Base-by-base conservation (phyloP, 2,329 filamentous ascomycete genomes). In the Sclerotiophoma versabilis region DNA sequence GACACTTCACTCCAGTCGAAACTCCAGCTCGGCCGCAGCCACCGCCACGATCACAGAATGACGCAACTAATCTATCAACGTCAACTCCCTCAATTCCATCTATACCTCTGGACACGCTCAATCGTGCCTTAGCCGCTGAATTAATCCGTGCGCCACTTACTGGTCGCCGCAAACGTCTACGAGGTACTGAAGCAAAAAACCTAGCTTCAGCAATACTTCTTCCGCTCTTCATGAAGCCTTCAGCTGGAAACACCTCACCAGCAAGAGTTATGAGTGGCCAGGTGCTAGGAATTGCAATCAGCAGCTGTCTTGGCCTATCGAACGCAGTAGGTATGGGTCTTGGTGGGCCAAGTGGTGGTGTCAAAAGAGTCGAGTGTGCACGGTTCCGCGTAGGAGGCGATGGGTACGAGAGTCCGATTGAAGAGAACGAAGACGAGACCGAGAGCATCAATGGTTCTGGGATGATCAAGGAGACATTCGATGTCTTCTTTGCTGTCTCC, bases 111-210 rank as follows among this genome's bases (percentile, higher is more conserved):
- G 79, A 80, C 53, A 70, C 70, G 9, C 63, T 82, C 9, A 79
- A 80, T 51, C 75, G 80, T 19, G 75, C 75, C 2, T 66, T 82
- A 11, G 76, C 78, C 5, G 76, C 75, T 30, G 79, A 81, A 52
- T 70, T 82, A 3, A 75, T 82, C 19, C 78, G 78, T 17, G 79
- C 79, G 6, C 75, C 76, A 3, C 62, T 81, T 0, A 63, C 65
- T 4, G 78, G 78, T 10, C 73, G 78, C 0, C 61, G 66, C 25
- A 76, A 75, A 52, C 73, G 78, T 12, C 66, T 82, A 6, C 71
- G 72, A 19, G 75, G 79, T 34, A 75, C 76, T 17, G 79, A 81
- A 69, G 79, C 79, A 1, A 81, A 79, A 51, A 71, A 72, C 4
- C 72, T 82, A 8, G 79, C 80, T 3, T 74, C 77, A 10, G 68